A percentile compares a stretch with the other conserved stretches of the same genome.
Evolutionary conservation across 2,329 filamentous ascomycete species (phyloP).

Genomic region (Orbilia ellipsospora): DNA sequence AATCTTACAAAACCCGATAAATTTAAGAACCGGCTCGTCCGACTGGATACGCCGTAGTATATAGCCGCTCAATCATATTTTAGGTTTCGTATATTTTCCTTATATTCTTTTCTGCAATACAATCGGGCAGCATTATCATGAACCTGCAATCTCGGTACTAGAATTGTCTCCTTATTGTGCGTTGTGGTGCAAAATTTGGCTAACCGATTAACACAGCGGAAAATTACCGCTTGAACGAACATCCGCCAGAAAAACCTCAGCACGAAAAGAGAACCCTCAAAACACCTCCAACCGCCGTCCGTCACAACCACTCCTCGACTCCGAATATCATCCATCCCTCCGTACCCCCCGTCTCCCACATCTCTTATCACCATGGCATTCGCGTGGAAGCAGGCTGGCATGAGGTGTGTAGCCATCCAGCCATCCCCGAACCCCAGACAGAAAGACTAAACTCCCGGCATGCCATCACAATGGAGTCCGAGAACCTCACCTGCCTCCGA

Average conservation of each 20-base stretch:
- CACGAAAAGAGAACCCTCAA: constrained; percentile 22
- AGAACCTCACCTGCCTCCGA: background rate
- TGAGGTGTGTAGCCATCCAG: constrained; percentile 25
- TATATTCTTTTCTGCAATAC: constrained; percentile 4
- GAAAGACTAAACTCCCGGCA: constrained; percentile 19
- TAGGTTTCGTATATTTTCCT: background rate
- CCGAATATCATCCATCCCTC: constrained; percentile 11
- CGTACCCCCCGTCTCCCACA: background rate
- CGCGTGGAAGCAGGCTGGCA: constrained; percentile 53
- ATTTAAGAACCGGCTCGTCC: constrained; percentile 31
- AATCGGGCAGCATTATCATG: background rate
- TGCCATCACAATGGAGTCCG: background rate
- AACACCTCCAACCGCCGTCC: constrained; percentile 2
- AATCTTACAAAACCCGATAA: constrained; percentile 40
- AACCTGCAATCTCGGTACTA: background rate
- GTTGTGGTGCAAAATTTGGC: constrained; percentile 23
- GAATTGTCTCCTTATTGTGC: background rate
- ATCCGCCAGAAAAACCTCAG: constrained; percentile 26
- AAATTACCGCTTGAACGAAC: constrained; percentile 28
- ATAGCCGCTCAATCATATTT: constrained; percentile 23
- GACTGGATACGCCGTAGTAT: constrained; percentile 32
- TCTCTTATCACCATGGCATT: constrained; percentile 43
- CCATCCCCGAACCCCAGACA: background rate
- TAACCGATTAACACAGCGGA: constrained; percentile 12
- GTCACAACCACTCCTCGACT: background rate